phyloP scores from a whole-genome alignment of 202 grass and related monocot genomes.

The Zoysia matrella region DNA sequence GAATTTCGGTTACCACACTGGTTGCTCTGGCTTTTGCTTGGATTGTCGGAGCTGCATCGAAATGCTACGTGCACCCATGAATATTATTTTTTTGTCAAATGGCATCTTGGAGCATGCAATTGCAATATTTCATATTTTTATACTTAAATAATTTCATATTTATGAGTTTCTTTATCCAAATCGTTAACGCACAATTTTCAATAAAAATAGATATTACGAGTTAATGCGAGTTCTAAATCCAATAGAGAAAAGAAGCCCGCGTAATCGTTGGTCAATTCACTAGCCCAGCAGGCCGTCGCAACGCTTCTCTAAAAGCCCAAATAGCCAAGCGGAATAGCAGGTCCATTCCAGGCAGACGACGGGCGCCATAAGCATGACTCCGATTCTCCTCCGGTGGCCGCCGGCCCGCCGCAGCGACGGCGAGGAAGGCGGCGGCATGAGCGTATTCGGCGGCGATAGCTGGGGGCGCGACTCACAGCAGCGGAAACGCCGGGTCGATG shows the following conservation, averaged over 20 bases:
- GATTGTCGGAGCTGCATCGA: neutral
- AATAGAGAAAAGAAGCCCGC: neutral
- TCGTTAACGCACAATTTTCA: too few relatives aligned
- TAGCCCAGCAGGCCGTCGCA: neutral
- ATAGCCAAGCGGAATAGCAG: neutral
- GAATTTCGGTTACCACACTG: neutral
- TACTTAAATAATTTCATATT: too few relatives aligned
- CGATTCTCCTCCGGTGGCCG: neutral
- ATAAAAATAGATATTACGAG: too few relatives aligned
- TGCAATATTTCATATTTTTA: too few relatives aligned
- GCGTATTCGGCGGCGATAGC: constrained; percentile 75
- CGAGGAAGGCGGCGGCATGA: constrained; percentile 46
- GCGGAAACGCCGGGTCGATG: constrained; percentile 74
- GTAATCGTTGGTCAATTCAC: neutral
- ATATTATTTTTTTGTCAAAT: too few relatives aligned
- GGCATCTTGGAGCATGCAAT: too few relatives aligned
- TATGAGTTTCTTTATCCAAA: too few relatives aligned
- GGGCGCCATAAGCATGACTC: neutral
- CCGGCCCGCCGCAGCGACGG: neutral
- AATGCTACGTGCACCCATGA: constrained; percentile 4
- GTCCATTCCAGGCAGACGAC: neutral
- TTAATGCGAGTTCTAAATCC: neutral
- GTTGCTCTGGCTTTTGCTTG: neutral
- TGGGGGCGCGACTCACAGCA: constrained; percentile 71
- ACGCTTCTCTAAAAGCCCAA: neutral